These are phyloP conservation scores for Alternaria tenuissima DNA, from an alignment of 2,329 filamentous ascomycete species.

Conservation along the genomic window DNA sequence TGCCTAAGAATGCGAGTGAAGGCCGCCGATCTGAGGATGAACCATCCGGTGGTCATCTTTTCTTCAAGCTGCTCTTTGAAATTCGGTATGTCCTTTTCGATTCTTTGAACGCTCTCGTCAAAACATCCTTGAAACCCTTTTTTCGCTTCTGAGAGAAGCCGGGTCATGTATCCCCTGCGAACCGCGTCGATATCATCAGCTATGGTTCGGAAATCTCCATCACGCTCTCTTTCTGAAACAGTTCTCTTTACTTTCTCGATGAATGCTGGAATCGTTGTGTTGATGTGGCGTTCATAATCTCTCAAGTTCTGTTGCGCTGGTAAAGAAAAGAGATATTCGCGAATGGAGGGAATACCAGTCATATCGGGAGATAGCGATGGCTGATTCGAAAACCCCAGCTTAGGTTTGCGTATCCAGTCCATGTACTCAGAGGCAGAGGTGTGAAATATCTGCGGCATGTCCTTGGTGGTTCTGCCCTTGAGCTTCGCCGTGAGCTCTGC, in stretches of 20 bases:
- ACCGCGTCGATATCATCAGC: constrained; percentile 23
- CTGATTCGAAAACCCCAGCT: neutral
- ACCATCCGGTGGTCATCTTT: constrained; percentile 50
- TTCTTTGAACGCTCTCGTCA: too few species aligned
- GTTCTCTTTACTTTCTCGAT: constrained; percentile 24
- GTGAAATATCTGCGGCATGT: constrained; percentile 16
- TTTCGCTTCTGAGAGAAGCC: too few species aligned
- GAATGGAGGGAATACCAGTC: constrained; percentile 29
- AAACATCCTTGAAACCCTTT: too few species aligned
- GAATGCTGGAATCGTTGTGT: constrained; percentile 10
- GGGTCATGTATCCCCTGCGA: constrained; percentile 14
- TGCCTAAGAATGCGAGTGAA: too few species aligned
- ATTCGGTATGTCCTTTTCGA: too few species aligned
- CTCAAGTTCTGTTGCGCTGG: constrained; percentile 24
- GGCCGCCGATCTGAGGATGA: too few species aligned
- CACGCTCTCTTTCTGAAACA: neutral
- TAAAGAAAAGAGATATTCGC: constrained; percentile 21
- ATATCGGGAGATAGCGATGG: constrained; percentile 18
- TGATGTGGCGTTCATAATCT: constrained; percentile 22
- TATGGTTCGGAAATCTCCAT: constrained; percentile 26
- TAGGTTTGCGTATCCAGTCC: constrained; percentile 19
- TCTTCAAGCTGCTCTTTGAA: constrained; percentile 54
- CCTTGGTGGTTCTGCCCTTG: neutral
- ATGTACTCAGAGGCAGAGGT: constrained; percentile 30
- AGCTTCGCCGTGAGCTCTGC: too few species aligned